phyloP scores from a whole-genome alignment of 495 filamentous ascomycete species.

The Neurospora sp. region DNA sequence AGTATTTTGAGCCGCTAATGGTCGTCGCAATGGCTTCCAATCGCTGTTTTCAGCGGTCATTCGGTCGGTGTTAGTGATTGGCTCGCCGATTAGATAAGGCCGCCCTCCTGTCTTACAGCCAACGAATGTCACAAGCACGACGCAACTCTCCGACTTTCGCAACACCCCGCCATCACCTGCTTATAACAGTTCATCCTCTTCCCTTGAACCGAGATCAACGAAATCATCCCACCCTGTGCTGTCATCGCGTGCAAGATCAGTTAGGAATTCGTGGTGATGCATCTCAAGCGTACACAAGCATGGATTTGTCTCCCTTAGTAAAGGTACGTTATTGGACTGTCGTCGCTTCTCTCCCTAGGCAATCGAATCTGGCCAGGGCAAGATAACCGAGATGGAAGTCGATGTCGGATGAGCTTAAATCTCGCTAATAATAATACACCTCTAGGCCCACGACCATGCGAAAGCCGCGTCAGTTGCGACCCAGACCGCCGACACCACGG shows the following conservation, averaged over 20 bases:
- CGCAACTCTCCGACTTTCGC: background rate
- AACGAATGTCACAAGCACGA: background rate
- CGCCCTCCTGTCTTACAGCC: background rate
- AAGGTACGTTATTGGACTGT: background rate
- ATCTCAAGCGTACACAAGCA: background rate
- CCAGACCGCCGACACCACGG: constrained; percentile 61
- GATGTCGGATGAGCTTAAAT: background rate
- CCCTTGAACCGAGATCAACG: background rate
- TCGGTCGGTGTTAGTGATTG: background rate
- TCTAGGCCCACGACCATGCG: constrained; percentile 84
- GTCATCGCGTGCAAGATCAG: background rate
- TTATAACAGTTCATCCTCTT: background rate
- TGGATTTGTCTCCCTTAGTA: background rate
- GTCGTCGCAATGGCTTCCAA: background rate
- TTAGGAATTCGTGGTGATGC: background rate
- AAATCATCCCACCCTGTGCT: background rate
- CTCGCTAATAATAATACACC: background rate
- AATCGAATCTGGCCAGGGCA: background rate
- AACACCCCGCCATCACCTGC: background rate
- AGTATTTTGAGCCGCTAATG: background rate
- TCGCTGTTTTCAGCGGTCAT: background rate
- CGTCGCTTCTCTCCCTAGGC: background rate
- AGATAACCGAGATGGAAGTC: background rate
- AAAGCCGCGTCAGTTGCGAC: constrained; percentile 66
- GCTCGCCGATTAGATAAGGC: background rate